A percentile compares a stretch with the other conserved stretches of the same genome.
phyloP scores from a whole-genome alignment of 75 land plant genomes.

The Azolla pinnata region DNA sequence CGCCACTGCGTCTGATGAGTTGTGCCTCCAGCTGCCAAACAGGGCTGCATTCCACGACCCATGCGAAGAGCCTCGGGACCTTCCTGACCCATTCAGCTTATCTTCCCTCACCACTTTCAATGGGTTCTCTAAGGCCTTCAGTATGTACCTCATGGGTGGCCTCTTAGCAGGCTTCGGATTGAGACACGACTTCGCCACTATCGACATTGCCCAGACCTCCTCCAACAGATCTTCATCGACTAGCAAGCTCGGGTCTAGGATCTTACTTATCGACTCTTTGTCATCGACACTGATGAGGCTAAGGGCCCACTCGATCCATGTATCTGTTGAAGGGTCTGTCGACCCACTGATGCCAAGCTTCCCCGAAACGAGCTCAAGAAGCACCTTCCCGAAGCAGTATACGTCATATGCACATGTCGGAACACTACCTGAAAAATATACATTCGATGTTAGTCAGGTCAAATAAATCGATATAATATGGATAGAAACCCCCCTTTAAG shows the following conservation, averaged over 20 bases:
- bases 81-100: conserved; percentile 42
- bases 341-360: conserved; percentile 81
- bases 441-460: too few species aligned
- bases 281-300: conserved; percentile 69
- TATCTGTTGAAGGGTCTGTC: conserved; percentile 33
- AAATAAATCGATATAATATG: too few species aligned
- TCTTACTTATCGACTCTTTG: conserved; percentile 68
- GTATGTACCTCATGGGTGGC: conserved; percentile 68
- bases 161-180: conserved; percentile 72
- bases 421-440: conserved; percentile 37
- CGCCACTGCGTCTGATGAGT: conserved; percentile 53
- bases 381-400: conserved; percentile 82
- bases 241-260: conserved; percentile 75
- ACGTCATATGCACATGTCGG: conserved; percentile 73
- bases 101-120: conserved; percentile 86
- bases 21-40: conserved; percentile 92
- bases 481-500: too few species aligned
- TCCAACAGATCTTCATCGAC: conserved; percentile 90
- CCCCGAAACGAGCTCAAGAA: conserved; percentile 88
- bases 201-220: conserved; percentile 98
- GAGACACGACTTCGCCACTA: conserved; percentile 81
- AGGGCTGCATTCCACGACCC: conserved; percentile 89
- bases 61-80: conserved; percentile 69
- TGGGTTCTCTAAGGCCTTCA: conserved; percentile 89
- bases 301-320: conserved; percentile 67